phyloP scores from a whole-genome alignment of 1,139 yeast genomes.

The Yamadazyma oceani region DNA sequence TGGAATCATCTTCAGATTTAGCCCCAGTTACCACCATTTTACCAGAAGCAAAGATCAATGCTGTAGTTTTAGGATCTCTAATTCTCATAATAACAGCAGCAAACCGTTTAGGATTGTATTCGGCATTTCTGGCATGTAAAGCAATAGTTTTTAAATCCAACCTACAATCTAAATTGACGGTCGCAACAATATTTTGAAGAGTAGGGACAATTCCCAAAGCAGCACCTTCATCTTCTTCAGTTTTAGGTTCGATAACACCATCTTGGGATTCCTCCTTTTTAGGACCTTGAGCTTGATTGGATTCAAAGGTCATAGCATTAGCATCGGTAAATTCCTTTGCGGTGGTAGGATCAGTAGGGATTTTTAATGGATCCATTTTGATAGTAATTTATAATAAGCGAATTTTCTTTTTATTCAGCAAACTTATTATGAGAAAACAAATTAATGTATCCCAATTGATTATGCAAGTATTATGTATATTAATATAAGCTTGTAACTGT shows the following conservation, averaged over 20 bases:
- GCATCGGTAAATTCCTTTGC: constrained; percentile 75
- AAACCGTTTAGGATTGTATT: constrained; percentile 95
- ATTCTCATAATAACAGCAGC: constrained; percentile 99
- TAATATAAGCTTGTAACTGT: background rate
- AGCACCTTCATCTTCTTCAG: constrained; percentile 62
- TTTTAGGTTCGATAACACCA: constrained; percentile 40
- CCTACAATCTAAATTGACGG: constrained; percentile 95
- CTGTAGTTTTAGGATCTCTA: constrained; percentile 98
- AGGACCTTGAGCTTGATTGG: constrained; percentile 31
- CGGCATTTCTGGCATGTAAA: constrained; percentile 98
- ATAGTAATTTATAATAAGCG: constrained; percentile 1
- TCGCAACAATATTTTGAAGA: constrained; percentile 94
- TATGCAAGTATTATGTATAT: constrained; percentile 1
- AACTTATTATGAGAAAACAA: constrained; percentile 35
- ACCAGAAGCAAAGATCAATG: constrained; percentile 96
- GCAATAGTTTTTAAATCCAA: constrained; percentile 96
- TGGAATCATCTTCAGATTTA: constrained; percentile 95
- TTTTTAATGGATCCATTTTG: constrained; percentile 68
- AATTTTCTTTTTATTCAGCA: background rate
- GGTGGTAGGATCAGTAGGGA: constrained; percentile 80
- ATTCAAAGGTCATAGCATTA: constrained; percentile 53
- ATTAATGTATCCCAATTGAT: constrained; percentile 38
- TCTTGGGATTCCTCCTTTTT: constrained; percentile 23
- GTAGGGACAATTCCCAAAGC: constrained; percentile 96
- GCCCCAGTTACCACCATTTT: constrained; percentile 99